phyloP scores from a whole-genome alignment of 148 eudicot genomes.

The Talinum fruticosum region DNA sequence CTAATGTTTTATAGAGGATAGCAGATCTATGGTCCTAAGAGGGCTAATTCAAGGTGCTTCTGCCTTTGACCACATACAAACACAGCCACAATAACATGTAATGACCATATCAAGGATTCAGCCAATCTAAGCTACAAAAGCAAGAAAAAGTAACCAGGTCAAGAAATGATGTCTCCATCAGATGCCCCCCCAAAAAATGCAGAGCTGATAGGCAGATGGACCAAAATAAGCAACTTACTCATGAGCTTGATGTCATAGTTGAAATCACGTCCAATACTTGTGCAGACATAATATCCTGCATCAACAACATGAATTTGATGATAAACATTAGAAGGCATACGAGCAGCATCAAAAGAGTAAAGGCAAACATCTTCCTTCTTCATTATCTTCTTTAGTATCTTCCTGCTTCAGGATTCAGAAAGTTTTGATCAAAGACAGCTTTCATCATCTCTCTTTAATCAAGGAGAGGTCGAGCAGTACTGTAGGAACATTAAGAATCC shows the following conservation, averaged over 20 bases:
- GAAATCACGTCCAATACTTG: conserved; percentile 43
- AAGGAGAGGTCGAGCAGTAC: background rate
- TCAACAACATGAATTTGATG: conserved; percentile 7
- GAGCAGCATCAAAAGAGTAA: background rate
- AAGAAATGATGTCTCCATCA: background rate
- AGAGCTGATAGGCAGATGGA: background rate
- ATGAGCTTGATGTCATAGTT: conserved; percentile 49
- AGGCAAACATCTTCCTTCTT: background rate
- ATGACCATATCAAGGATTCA: background rate
- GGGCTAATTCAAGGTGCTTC: background rate
- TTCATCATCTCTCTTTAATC: background rate
- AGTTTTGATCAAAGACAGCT: background rate
- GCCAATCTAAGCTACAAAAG: background rate
- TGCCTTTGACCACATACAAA: background rate
- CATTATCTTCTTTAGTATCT: too few species aligned
- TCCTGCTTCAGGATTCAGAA: background rate
- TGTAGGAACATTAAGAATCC: background rate
- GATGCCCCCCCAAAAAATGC: background rate
- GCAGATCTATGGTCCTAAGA: background rate
- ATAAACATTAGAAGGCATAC: conserved; percentile 1
- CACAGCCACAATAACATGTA: background rate
- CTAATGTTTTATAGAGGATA: background rate
- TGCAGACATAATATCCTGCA: conserved; percentile 69
- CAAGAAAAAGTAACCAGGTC: background rate
- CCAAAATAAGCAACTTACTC: conserved; percentile 40